These are phyloP conservation scores for Avena insularis DNA, from an alignment of 176 grass and related monocot species.

Conservation along the genomic window DNA sequence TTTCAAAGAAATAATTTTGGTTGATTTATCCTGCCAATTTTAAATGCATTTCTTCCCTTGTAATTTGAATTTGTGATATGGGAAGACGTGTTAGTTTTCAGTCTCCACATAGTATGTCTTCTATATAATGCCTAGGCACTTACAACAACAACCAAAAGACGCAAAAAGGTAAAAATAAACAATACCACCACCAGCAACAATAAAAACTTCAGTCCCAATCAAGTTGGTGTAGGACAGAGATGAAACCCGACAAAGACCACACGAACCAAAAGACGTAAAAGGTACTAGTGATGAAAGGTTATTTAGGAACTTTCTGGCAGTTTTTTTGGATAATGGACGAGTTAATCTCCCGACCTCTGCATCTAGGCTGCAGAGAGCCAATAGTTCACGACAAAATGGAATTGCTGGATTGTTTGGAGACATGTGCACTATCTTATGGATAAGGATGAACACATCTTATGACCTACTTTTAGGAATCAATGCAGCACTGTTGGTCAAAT, in stretches of 20 bases:
- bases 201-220: not conserved
- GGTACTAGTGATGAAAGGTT: not conserved
- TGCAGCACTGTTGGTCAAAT: not conserved
- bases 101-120: not conserved
- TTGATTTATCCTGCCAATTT: not conserved
- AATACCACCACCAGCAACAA: too few relatives aligned
- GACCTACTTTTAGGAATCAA: not conserved
- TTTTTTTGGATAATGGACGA: slow-evolving; percentile 5
- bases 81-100: not conserved
- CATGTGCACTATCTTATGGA: not conserved
- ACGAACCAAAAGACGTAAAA: not conserved
- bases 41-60: not conserved
- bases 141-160: too few relatives aligned
- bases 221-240: not conserved
- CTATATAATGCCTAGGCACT: not conserved
- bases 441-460: not conserved
- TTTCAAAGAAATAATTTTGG: not conserved
- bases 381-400: not conserved
- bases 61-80: not conserved
- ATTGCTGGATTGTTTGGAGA: not conserved
- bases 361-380: not conserved
- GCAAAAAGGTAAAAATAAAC: too few relatives aligned
- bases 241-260: not conserved
- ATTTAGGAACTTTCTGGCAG: not conserved
- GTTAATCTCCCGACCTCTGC: not conserved